Evolutionary conservation across 192 early-diverging fungal species (phyloP), one percentile per base, ranked within the genome.

Genomic region (Backusella sp.): DNA sequence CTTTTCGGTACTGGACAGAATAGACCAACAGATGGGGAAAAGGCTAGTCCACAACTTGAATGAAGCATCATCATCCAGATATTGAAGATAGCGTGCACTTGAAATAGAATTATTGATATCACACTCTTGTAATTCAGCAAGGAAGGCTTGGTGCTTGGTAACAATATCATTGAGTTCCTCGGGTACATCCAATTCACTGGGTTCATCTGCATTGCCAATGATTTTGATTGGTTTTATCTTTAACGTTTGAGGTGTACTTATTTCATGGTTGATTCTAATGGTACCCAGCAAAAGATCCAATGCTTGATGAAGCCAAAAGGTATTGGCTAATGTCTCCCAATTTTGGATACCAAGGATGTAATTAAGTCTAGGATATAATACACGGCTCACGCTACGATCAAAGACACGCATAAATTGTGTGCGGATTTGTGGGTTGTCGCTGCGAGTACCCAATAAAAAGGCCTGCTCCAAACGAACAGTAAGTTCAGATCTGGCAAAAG

Each of bases 251-350:
- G 81, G 73, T 34, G 84, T 69, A 2, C 77, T 73, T 19, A 87
- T 74, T 17, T 34, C 76, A 72, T 79, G 78, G 3, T 81, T 80
- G 49, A 81, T 76, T 75, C 83, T 85, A 9, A 90, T 79, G 0
- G 88, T 86, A 17, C 95, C 94, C 69, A 99, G 75, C 11, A 99
- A 76, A 15, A 99, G 80, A 74, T 96, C 95, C 34, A 97, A 75
- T 0, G 96, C 95, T 72, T 99, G 97, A 70, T 94, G 92, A 36
- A 99, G 84, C 96, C 97, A 99, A 77, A 96, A 99, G 15, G 91
- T 89, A 53, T 85, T 83, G 0, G 89, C 87, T 12, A 99, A 86
- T 68, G 86, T 91, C 66, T 98, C 97, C 98, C 98, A 99, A 74
- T 94, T 98, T 80, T 99, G 98, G 12, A 94, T 90, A 36, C 91